Conservation (phyloP, 441 rosid species). For the Erodium trifolium region DNA sequence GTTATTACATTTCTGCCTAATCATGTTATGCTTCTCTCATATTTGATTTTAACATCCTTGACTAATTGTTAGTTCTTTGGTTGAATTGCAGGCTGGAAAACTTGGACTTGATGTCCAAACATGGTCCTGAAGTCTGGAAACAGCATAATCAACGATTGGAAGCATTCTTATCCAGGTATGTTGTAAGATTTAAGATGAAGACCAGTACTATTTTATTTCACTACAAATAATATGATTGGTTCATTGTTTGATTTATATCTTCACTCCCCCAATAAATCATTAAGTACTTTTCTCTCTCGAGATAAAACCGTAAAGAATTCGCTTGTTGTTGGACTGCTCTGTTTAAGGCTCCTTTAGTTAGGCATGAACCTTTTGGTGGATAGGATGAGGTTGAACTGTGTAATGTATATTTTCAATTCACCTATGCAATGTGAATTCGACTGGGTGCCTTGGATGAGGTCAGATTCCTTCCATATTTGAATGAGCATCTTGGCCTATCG, state of each 20-base stretch:
- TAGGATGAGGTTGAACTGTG: background rate
- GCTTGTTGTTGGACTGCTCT: background rate
- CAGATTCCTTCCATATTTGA: background rate
- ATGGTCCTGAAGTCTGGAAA: conserved; percentile 78
- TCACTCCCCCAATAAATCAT: background rate
- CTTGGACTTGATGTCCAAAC: conserved; percentile 76
- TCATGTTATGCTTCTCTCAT: conserved; percentile 5
- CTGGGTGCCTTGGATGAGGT: background rate
- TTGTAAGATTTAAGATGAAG: conserved; percentile 2
- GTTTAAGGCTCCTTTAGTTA: background rate
- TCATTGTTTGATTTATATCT: conserved; percentile 2
- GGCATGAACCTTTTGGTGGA: background rate
- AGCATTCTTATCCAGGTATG: conserved; percentile 59
- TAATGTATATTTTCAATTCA: background rate
- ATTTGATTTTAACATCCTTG: conserved; percentile 5
- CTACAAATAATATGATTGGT: conserved; percentile 4
- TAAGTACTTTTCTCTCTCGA: background rate
- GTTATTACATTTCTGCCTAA: background rate
- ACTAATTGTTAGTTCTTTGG: conserved; percentile 4
- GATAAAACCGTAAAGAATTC: background rate
- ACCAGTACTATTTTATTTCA: conserved; percentile 10
- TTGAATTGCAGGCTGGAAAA: conserved; percentile 67
- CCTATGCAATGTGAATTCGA: background rate
- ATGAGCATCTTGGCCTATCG: background rate
- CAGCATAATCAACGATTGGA: conserved; percentile 64